These are phyloP conservation scores for Neospora caninum DNA, from an alignment of 169 alveolate genomes.

Conservation along the genomic window DNA sequence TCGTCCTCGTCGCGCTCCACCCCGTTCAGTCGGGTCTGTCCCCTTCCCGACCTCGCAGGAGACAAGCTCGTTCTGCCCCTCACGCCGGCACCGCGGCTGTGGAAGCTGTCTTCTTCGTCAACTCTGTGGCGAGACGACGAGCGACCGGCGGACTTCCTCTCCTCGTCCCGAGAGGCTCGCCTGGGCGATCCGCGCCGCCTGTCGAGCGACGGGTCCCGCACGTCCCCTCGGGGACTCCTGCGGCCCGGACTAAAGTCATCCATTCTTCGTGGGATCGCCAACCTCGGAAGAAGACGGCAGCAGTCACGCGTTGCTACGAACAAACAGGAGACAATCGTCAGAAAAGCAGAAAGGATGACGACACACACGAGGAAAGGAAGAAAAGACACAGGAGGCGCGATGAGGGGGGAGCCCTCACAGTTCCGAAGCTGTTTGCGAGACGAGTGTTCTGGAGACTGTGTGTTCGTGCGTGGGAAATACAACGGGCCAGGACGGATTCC, in stretches of 20 bases:
- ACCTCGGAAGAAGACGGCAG: not conserved
- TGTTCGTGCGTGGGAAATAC: too few species aligned
- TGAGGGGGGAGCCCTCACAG: too few species aligned
- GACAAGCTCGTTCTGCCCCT: not conserved
- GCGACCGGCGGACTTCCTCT: not conserved
- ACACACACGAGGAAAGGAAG: too few species aligned
- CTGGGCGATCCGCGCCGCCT: too few species aligned
- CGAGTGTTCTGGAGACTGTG: too few species aligned
- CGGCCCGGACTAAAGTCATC: not conserved
- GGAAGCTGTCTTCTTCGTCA: not conserved
- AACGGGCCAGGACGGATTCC: too few species aligned
- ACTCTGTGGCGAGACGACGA: not conserved
- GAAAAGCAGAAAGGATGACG: too few species aligned
- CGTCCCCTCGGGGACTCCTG: not conserved
- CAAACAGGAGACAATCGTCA: not conserved
- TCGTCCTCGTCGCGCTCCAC: not conserved
- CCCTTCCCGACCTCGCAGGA: not conserved
- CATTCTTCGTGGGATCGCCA: not conserved
- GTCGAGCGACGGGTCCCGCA: not conserved
- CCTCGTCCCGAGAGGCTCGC: not conserved
- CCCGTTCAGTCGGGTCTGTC: not conserved
- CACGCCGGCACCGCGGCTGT: not conserved
- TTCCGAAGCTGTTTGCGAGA: too few species aligned
- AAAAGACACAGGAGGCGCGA: too few species aligned
- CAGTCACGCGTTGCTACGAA: not conserved